A percentile compares a stretch with the other conserved stretches of the same genome.
Conservation (phyloP, 2,329 filamentous ascomycete species). For the Moelleriella libera region DNA sequence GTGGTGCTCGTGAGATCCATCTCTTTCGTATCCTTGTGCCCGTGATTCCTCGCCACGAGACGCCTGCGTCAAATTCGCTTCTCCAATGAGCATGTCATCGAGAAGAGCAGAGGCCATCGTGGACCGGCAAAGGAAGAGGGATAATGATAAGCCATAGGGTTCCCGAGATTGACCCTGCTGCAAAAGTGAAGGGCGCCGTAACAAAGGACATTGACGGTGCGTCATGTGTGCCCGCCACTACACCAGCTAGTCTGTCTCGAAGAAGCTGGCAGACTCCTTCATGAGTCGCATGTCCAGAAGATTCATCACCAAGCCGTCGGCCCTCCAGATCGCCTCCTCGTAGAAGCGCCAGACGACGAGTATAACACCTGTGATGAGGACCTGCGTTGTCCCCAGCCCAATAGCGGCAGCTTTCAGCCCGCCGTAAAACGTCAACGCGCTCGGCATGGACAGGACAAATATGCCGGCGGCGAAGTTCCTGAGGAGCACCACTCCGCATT, state of each 20-base stretch:
- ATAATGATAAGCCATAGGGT: too few species aligned
- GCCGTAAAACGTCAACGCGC: conserved; percentile 15
- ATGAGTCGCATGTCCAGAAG: conserved; percentile 28
- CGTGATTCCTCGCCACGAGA: too few species aligned
- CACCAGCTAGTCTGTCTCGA: conserved; percentile 22
- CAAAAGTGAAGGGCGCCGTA: too few species aligned
- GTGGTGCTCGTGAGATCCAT: too few species aligned
- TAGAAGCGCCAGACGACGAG: conserved; percentile 25
- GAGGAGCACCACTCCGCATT: conserved; percentile 24
- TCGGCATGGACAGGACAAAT: conserved; percentile 27
- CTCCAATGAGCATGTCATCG: too few species aligned
- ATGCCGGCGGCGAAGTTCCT: conserved; percentile 25
- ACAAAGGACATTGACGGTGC: too few species aligned
- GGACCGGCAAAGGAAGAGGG: too few species aligned
- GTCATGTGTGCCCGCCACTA: background rate
- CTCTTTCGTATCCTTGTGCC: too few species aligned
- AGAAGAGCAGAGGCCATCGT: too few species aligned
- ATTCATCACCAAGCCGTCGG: conserved; percentile 33
- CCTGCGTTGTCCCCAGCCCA: conserved; percentile 26
- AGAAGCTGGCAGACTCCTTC: conserved; percentile 29
- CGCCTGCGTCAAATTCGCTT: too few species aligned
- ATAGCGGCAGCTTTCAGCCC: conserved; percentile 24
- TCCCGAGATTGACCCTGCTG: too few species aligned
- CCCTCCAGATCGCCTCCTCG: conserved; percentile 24
- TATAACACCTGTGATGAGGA: conserved; percentile 19